Base-by-base conservation (phyloP, 495 filamentous ascomycete species). In the Penicillium pancosmium region DNA sequence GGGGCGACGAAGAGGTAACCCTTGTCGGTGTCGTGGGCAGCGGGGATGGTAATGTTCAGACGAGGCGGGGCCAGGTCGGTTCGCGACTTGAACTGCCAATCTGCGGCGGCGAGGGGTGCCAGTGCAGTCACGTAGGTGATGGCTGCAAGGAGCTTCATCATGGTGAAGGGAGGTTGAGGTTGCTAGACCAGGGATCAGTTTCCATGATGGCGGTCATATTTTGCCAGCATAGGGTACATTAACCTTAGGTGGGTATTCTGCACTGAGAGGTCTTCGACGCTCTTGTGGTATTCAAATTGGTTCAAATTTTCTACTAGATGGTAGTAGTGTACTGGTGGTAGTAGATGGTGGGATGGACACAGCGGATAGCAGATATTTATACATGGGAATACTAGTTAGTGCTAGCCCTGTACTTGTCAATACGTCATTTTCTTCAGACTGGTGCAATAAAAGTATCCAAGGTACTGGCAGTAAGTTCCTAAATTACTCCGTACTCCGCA, bases 81-180 rank as follows among this genome's bases (percentile, higher is more conserved):
- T 33, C 81, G 79, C 16, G 82, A 83, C 54, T 78, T 79, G 70
- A 78, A 83, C 57, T 82, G 78, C 81, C 81, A 85, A 66, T 85
- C 79, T 15, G 79, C 81, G 41, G 63, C 51, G 25, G 63, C 77
- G 0, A 72, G 58, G 4, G 72, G 64, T 12, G 73, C 57, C 43
- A 69, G 23, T 21, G 63, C 60, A 12, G 65, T 57, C 15, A 68
- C 59, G 40, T 61, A 64, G 34, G 72, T 43, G 33, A 67, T 19
- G 33, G 54, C 19, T 40, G 59, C 47, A 53, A 63, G 53, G 54
- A 70, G 73, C 75, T 79, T 82, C 53, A 70, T 73, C 70, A 69
- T 65, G n/a, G 46, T 41, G 27, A n/a, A 50, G 36, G 13, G 16
- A 5, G n/a, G 2, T 44, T 44, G 52, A 23, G 43, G 47, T 7